Conservation (phyloP, 2,329 filamentous ascomycete genomes). For the Epichloe gansuensis region DNA sequence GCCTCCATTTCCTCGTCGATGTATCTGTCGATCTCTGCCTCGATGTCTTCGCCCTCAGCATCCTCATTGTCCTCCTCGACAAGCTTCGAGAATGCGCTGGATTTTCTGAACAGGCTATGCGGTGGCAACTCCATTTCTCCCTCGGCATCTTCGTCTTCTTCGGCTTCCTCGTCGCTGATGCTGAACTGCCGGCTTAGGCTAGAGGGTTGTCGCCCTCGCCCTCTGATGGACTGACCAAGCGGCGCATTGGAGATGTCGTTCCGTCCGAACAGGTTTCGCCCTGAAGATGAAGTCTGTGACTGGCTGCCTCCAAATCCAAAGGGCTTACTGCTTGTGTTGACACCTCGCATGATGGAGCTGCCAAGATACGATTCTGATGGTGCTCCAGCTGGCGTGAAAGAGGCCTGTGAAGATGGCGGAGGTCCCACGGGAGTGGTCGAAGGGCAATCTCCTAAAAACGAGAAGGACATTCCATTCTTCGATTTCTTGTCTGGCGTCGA, state of each 20-base stretch:
- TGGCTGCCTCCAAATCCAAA: conserved; percentile 24
- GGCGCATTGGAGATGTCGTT: conserved; percentile 27
- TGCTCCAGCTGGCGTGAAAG: conserved; percentile 43
- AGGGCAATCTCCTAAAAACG: conserved; percentile 30
- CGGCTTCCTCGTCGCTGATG: conserved; percentile 20
- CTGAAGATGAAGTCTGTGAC: conserved; percentile 14
- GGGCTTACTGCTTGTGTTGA: conserved; percentile 25
- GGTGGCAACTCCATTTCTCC: conserved; percentile 22
- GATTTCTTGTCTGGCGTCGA: conserved; percentile 35
- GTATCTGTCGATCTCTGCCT: conserved; percentile 24
- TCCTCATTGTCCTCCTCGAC: conserved; percentile 13
- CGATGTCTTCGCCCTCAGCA: conserved; percentile 18
- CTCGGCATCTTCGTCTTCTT: conserved; percentile 20
- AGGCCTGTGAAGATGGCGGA: conserved; percentile 38
- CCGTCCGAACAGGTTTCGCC: conserved; percentile 25
- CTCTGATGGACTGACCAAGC: conserved; percentile 35
- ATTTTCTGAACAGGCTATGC: conserved; percentile 20
- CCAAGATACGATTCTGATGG: conserved; percentile 42
- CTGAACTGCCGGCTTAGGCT: conserved; percentile 33
- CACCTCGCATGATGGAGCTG: conserved; percentile 38
- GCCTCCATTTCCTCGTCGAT: conserved; percentile 25
- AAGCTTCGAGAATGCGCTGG: conserved; percentile 8
- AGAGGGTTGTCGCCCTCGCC: conserved; percentile 33
- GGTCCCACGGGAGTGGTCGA: conserved; percentile 41
- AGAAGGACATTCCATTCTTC: conserved; percentile 21